Evolutionary conservation across 108 stramenopile genomes (phyloP).

Genomic region (Fragilaria crotonensis): DNA sequence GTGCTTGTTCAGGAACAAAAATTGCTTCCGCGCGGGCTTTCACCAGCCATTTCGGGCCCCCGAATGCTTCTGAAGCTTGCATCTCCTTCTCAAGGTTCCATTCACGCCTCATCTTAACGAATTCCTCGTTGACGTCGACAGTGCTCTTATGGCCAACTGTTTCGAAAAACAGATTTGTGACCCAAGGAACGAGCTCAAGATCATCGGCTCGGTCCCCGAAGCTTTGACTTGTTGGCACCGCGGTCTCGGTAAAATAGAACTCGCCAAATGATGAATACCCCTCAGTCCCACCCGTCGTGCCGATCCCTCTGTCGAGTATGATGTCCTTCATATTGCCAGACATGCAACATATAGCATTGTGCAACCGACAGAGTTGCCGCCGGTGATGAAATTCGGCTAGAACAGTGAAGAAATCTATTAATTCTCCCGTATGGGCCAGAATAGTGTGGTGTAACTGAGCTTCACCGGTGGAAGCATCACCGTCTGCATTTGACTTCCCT

Average conservation of each 20-base stretch:
- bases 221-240: neutral
- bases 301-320: constrained; percentile 24
- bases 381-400: constrained; percentile 67
- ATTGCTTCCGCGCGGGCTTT: constrained; percentile 29
- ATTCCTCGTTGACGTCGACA: neutral
- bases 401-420: constrained; percentile 45
- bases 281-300: constrained; percentile 1
- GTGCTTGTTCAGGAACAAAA: constrained; percentile 16
- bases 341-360: constrained; percentile 76
- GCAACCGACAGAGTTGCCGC: constrained; percentile 45
- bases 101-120: constrained; percentile 5
- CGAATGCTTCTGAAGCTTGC: constrained; percentile 19
- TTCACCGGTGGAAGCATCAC: neutral
- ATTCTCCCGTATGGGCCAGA: constrained; percentile 13
- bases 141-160: neutral
- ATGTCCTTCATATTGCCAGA: constrained; percentile 51
- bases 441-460: neutral
- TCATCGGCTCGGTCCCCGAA: constrained; percentile 9
- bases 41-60: constrained; percentile 38
- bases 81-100: constrained; percentile 23
- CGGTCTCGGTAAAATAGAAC: constrained; percentile 17
- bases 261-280: constrained; percentile 31
- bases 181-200: constrained; percentile 30
- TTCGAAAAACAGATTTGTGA: constrained; percentile 16
- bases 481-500: neutral